Base-by-base conservation (phyloP, 2,329 filamentous ascomycete genomes). In the Arthrinium phaeospermum region DNA sequence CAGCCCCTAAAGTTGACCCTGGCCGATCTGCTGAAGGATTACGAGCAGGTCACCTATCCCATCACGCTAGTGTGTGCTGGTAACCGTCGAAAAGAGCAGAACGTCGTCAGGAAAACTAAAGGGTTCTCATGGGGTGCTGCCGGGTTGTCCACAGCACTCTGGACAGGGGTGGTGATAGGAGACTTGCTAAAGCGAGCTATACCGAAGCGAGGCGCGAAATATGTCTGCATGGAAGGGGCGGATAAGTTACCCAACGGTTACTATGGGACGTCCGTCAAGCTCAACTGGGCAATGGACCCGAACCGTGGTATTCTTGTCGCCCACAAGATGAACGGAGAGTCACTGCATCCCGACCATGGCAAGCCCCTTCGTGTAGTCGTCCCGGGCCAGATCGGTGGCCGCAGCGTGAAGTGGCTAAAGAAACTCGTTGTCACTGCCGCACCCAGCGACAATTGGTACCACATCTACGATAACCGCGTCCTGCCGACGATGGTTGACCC, bases 121-220 rank as follows among this genome's bases (percentile, higher is more conserved):
- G 95, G 95, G 0, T 98, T 98, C 83, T 97, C 94, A 2, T 98
- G 95, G 95, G 95, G 95, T 47, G 87, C 95, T 0, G 95, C 94
- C 4, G 95, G 95, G 34, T 81, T 98, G 7, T 97, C 94, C 0
- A 98, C 94, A 0, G 94, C 94, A 0, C 84, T 98, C 0, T 98
- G 94, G 87, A 98, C 95, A 0, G 95, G 95, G 30, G 92, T 95
- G 0, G 85, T 92, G 53, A 90, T 98, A 81, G 86, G 86, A 1
- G 92, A 96, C 73, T 82, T 98, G 4, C 85, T 98, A 22, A 86
- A 86, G 72, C 87, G 85, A 74, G 94, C 94, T 3, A 89, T 85
- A 72, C 94, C 94, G 0, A 85, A 87, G 76, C 88, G 91, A 73
- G 89, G 88, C 70, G 95, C 94, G 1, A 91, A 89, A 77, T 98